Evolutionary conservation across 2,329 filamentous ascomycete genomes (phyloP).

Genomic region (Blastomyces parvus): DNA sequence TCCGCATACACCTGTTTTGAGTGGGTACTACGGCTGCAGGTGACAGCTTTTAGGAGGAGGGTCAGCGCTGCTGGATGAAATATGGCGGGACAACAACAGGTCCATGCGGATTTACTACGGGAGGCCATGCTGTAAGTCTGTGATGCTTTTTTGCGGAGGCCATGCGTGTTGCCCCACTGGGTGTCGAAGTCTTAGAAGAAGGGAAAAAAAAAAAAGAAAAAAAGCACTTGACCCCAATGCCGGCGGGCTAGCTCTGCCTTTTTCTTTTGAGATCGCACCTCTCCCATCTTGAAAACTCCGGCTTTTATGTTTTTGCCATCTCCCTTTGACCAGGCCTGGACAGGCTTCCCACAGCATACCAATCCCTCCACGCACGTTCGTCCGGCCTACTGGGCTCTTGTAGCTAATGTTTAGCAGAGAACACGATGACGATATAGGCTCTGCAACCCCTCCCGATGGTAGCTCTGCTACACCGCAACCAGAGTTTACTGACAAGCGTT

Average conservation of each 20-base stretch:
- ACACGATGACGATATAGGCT: slow-evolving; percentile 1
- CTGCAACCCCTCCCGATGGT: slow-evolving; percentile 36
- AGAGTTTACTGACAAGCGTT: slow-evolving; percentile 85
- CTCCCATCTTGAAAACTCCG: not conserved
- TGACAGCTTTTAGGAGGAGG: slow-evolving; percentile 4
- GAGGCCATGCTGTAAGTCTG: slow-evolving; percentile 45
- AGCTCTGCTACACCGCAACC: slow-evolving; percentile 79
- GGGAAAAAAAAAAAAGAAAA: no score
- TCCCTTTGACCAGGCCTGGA: not conserved
- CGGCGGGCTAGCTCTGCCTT: not conserved
- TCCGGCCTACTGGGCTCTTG: not conserved
- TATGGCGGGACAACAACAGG: slow-evolving; percentile 38
- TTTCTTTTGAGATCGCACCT: not conserved
- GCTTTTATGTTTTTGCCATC: not conserved
- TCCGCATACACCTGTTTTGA: not conserved
- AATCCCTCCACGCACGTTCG: not conserved
- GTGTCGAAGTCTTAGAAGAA: not conserved
- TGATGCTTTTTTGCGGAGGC: not conserved
- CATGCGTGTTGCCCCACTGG: not conserved
- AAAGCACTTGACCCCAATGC: not conserved
- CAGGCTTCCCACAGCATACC: not conserved
- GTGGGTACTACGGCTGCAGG: slow-evolving; percentile 1
- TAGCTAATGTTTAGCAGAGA: not conserved
- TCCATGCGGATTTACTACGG: slow-evolving; percentile 32
- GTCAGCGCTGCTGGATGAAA: slow-evolving; percentile 28